Conservation (phyloP, 2,329 filamentous ascomycete species). For the Alternaria gaisen region DNA sequence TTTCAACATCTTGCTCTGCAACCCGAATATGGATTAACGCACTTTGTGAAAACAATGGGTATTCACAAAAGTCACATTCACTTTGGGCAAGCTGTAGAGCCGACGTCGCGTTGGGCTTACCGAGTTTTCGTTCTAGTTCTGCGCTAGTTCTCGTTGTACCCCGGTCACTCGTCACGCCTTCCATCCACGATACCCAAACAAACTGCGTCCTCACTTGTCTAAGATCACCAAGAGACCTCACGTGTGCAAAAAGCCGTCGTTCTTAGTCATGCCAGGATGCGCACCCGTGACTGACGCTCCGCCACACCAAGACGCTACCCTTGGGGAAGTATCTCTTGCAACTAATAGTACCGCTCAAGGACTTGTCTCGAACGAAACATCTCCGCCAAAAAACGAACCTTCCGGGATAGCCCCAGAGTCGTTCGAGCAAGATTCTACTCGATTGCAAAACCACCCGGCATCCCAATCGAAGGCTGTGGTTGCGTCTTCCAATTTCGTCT, state of each 20-base stretch:
- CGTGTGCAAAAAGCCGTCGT: not conserved
- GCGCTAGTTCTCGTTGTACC: not conserved
- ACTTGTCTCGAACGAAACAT: not conserved
- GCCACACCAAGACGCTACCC: not conserved
- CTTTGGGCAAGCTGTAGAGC: not conserved
- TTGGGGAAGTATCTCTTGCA: not conserved
- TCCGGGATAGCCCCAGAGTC: not conserved
- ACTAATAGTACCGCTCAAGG: not conserved
- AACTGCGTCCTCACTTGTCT: not conserved
- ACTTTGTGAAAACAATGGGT: not conserved
- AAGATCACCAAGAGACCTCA: not conserved
- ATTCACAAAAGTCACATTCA: not conserved
- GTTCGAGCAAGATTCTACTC: not conserved
- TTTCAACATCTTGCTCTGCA: not conserved
- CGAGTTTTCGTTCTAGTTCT: not conserved
- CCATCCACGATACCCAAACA: not conserved
- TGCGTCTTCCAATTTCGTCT: not conserved
- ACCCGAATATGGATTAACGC: not conserved
- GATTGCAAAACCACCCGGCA: not conserved
- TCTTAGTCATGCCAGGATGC: not conserved
- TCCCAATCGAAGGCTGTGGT: not conserved
- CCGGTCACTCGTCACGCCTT: not conserved
- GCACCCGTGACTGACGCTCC: not conserved
- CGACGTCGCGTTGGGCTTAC: not conserved
- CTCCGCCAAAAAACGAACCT: not conserved